Percentiles rank a stretch among this genome's conserved stretches.
These are phyloP conservation scores for Sugiyamaella neomexicana DNA, from an alignment of 1,139 yeast species.

Conservation along the genomic window DNA sequence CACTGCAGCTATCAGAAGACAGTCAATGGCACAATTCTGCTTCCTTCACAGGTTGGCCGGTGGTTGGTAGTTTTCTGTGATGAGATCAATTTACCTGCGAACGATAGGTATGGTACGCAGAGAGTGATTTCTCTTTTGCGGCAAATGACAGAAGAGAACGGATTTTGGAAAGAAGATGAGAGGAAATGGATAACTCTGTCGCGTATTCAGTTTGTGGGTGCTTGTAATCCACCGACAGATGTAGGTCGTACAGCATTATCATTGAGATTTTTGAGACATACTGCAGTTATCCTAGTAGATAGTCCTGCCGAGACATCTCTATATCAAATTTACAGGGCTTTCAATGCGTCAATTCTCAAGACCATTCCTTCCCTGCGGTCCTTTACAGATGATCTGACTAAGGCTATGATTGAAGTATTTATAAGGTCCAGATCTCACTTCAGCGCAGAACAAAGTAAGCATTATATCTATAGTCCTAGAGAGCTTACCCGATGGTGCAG, in stretches of 20 bases:
- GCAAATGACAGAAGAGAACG: conserved; percentile 69
- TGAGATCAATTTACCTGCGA: conserved; percentile 80
- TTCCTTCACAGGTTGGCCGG: conserved; percentile 64
- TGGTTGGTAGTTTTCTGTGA: conserved; percentile 89
- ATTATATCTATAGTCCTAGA: conserved; percentile 84
- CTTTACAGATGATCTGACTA: conserved; percentile 53
- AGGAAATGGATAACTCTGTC: conserved; percentile 67
- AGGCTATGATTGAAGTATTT: conserved; percentile 70
- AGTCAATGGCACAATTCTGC: conserved; percentile 52
- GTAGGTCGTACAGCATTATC: conserved; percentile 66
- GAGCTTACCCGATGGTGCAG: conserved; percentile 87
- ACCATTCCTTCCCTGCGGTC: conserved; percentile 63
- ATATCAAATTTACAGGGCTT: conserved; percentile 63
- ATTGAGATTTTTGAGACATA: conserved; percentile 68
- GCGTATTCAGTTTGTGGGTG: conserved; percentile 83
- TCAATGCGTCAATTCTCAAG: conserved; percentile 59
- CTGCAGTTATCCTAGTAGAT: conserved; percentile 69
- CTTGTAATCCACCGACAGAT: conserved; percentile 88
- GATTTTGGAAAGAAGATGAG: conserved; percentile 70
- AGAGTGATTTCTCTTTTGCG: conserved; percentile 71
- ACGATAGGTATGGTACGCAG: conserved; percentile 77
- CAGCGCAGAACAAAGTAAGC: conserved; percentile 46
- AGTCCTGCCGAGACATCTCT: conserved; percentile 73
- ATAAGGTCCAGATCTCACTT: conserved; percentile 47
- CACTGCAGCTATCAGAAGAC: conserved; percentile 63